Conservation (phyloP, 2,329 filamentous ascomycete species). For the Coccinonectria pachysandricola region DNA sequence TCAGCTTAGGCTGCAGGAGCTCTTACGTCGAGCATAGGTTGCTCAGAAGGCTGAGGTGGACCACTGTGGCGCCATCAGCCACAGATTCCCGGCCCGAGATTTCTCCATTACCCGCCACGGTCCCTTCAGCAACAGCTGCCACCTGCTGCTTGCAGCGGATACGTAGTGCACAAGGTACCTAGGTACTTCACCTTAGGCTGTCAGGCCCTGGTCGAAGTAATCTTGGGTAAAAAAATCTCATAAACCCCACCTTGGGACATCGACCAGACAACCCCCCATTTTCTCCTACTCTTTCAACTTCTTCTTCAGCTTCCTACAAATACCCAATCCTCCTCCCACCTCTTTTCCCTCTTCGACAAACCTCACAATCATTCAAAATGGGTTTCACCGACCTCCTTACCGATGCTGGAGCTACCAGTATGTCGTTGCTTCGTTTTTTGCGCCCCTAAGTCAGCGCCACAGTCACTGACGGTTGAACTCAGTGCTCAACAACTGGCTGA, state of each 20-base stretch:
- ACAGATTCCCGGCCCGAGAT: constrained; percentile 7
- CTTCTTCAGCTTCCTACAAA: constrained; percentile 20
- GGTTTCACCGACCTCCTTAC: constrained; percentile 59
- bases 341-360: constrained; percentile 12
- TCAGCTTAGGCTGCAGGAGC: constrained; percentile 26
- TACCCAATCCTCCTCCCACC: constrained; percentile 12
- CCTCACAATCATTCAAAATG: constrained; percentile 39
- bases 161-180: no score
- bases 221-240: constrained; percentile 29
- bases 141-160: no score
- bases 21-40: constrained; percentile 26
- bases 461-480: constrained; percentile 26
- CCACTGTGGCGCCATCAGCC: constrained; percentile 3
- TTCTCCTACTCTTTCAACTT: constrained; percentile 21
- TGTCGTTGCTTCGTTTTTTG: constrained; percentile 20
- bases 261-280: constrained; percentile 27
- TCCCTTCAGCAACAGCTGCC: constrained; percentile 12
- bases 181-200: no score
- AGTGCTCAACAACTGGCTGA: constrained; percentile 65
- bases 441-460: constrained; percentile 16
- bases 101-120: constrained; percentile 12
- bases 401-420: constrained; percentile 49
- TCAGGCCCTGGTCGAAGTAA: constrained; percentile 17
- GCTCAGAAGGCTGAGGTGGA: background rate
- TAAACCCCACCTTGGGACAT: constrained; percentile 30